Conservation (phyloP, 1,284 basidiomycete species). For the Cutaneotrichosporon sp. region DNA sequence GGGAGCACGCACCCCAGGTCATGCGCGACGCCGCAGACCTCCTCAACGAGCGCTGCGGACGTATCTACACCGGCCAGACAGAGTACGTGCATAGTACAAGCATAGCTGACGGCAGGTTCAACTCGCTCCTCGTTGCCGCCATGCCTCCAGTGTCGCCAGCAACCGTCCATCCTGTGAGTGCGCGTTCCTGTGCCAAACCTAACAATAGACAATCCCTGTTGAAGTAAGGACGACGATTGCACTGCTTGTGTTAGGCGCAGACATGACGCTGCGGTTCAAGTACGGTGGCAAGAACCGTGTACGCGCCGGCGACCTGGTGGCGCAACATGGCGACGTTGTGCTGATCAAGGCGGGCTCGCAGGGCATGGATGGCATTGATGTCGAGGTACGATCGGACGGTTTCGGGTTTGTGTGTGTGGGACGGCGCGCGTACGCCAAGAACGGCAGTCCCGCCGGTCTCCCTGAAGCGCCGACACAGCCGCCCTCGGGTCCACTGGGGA, state of each 20-base stretch:
- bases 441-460: background rate
- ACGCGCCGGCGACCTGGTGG: slow-evolving; percentile 23
- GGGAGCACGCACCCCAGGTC: slow-evolving; percentile 17
- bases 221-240: slow-evolving; percentile 15
- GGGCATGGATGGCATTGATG: slow-evolving; percentile 26
- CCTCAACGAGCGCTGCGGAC: slow-evolving; percentile 32
- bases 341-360: slow-evolving; percentile 26
- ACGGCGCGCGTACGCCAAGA: background rate
- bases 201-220: slow-evolving; percentile 4
- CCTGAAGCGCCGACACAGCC: background rate
- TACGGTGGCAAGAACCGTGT: background rate
- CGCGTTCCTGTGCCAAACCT: background rate
- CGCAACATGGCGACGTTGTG: slow-evolving; percentile 42
- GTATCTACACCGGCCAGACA: slow-evolving; percentile 27
- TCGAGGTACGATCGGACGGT: slow-evolving; percentile 27
- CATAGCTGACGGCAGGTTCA: slow-evolving; percentile 20
- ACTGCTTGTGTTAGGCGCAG: slow-evolving; percentile 31
- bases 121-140: slow-evolving; percentile 31
- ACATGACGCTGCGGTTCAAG: slow-evolving; percentile 17
- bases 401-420: slow-evolving; percentile 36
- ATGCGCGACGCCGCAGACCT: slow-evolving; percentile 25
- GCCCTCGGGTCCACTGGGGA: background rate
- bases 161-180: slow-evolving; percentile 21
- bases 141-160: slow-evolving; percentile 22
- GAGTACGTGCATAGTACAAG: slow-evolving; percentile 13